Base-by-base conservation (phyloP, 306 rosid species). In the Trichosanthes cucumerina region DNA sequence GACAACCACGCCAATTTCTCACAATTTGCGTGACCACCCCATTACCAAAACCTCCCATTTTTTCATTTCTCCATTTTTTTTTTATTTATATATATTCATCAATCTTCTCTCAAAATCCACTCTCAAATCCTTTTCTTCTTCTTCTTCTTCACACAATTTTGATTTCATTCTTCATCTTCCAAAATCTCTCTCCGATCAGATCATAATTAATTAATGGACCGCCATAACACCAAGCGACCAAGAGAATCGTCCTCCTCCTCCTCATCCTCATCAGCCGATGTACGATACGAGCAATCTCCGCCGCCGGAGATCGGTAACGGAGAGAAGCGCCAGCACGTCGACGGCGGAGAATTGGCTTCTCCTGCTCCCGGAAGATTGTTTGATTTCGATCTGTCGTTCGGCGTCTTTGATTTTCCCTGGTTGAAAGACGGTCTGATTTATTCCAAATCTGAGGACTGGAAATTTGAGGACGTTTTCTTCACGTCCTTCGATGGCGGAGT, bases 351-450 rank as follows among this genome's bases (percentile, higher is more conserved):
- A 66, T 28, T 28, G 33, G 8, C n/a, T 62, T 8, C 34, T 68
- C 3, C 74, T n/a, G 16, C 21, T 1, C 4, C 11, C 26, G 66
- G 36, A 26, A 59, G 36, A 21, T 39, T 6, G 19, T 46, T 8
- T 52, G 78, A 74, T 74, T 50, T 47, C 16, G 62, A 74, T 33
- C 56, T 73, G 24, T 54, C 85, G 31, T 21, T 82, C 2, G 95
- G 88, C 63, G 95, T 94, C 47, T 94, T 94, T 83, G 96, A 94
- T 86, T 94, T 94, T 71, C 97, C 98, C 1, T 94, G 98, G 97
- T 85, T 89, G 75, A 94, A 92, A 82, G 98, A 94, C 63, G 90
- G 98, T 59, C 88, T 89, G 14, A 84, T 86, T 5, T 33, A 64
- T 34, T 87, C 82, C 26, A 87, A 92, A 77, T 82, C 88, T 26